phyloP scores from a whole-genome alignment of 177 flowering plant species.

The Vitis hybrid region DNA sequence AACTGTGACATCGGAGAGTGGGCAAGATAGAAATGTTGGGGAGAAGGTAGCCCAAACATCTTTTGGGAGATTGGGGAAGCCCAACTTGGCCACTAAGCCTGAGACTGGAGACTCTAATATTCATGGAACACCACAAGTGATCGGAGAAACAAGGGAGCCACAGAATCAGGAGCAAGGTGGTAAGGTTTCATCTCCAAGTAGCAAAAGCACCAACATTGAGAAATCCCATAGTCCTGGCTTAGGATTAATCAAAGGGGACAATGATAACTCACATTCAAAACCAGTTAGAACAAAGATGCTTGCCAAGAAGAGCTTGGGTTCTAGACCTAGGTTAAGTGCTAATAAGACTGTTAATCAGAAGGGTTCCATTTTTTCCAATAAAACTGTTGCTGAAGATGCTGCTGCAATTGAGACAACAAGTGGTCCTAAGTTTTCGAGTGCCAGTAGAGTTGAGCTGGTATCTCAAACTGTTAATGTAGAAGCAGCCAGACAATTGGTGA shows the following conservation, averaged over 20 bases:
- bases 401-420: constrained; percentile 15
- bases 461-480: constrained; percentile 7
- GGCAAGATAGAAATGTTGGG: constrained; percentile 10
- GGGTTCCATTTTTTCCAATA: constrained; percentile 29
- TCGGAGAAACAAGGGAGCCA: constrained; percentile 13
- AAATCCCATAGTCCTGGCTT: constrained; percentile 12
- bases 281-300: constrained; percentile 34
- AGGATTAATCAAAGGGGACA: constrained; percentile 16
- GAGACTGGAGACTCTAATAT: constrained; percentile 8
- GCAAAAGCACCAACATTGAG: constrained; percentile 6
- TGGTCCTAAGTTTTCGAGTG: constrained; percentile 2
- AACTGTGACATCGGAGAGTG: constrained; percentile 17
- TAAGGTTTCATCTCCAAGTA: constrained; percentile 19
- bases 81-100: constrained; percentile 8
- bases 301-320: constrained; percentile 46
- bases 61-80: constrained; percentile 2
- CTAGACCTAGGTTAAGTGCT: constrained; percentile 33
- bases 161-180: constrained; percentile 23
- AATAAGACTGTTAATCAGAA: constrained; percentile 26
- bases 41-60: constrained; percentile 15
- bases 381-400: constrained; percentile 18
- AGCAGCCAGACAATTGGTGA: constrained; percentile 1
- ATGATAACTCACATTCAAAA: constrained; percentile 16
- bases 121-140: constrained; percentile 7
- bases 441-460: constrained; percentile 14